Conservation (phyloP, 2,329 filamentous ascomycete species). For the Colletotrichum sp. region DNA sequence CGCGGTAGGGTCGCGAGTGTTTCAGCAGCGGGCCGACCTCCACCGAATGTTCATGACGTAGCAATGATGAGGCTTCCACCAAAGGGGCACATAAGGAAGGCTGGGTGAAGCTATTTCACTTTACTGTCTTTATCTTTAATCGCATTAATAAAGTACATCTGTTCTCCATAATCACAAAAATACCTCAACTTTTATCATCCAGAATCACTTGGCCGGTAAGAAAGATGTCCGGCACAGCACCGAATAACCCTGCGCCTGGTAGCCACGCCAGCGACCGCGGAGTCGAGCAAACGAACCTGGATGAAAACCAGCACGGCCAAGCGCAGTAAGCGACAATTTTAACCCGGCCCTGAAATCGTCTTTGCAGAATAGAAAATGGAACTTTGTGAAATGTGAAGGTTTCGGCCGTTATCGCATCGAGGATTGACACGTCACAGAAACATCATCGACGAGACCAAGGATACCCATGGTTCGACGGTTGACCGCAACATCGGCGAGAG, state of each 20-base stretch:
- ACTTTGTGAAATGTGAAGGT: neutral
- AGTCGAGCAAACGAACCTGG: neutral
- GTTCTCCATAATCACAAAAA: neutral
- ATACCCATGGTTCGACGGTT: neutral
- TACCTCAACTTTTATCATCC: neutral
- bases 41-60: neutral
- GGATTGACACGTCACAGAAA: neutral
- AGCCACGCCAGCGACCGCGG: constrained; percentile 6
- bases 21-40: neutral
- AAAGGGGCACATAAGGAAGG: neutral
- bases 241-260: constrained; percentile 3
- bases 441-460: constrained; percentile 17
- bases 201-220: neutral
- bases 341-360: too few relatives aligned
- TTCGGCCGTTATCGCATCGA: neutral
- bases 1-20: neutral
- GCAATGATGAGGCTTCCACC: neutral
- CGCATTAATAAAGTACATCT: neutral
- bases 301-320: constrained; percentile 6
- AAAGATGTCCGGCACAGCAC: constrained; percentile 13
- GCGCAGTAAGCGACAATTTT: neutral
- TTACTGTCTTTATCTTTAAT: neutral
- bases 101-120: neutral
- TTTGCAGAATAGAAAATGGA: neutral
- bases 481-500: constrained; percentile 9